phyloP scores from a whole-genome alignment of 495 filamentous ascomycete species.

The Penicillium atrosanguineum region DNA sequence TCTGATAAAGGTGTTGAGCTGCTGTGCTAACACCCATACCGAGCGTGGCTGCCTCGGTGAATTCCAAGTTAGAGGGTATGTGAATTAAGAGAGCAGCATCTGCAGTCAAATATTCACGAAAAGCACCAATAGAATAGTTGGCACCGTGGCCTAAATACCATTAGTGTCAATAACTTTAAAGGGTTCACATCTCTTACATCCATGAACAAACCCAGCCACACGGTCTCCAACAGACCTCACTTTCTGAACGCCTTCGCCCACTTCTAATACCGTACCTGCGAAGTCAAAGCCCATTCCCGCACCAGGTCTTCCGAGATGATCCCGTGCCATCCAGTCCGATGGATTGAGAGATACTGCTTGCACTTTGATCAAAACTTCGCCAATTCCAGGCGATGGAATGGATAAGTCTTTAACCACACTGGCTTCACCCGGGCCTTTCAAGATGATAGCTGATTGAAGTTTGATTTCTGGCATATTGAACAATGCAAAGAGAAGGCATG shows the following conservation, averaged over 20 bases:
- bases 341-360: slow-evolving; percentile 9
- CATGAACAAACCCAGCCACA: slow-evolving; percentile 2
- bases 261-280: slow-evolving; percentile 2
- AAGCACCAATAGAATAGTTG: background rate
- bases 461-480: background rate
- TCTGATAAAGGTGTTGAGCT: slow-evolving; percentile 1
- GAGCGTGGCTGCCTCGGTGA: background rate
- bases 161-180: background rate
- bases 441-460: slow-evolving; percentile 3
- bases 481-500: background rate
- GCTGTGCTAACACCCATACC: slow-evolving; percentile 7
- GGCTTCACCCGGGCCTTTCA: slow-evolving; percentile 1
- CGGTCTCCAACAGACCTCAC: background rate
- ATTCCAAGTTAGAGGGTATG: background rate
- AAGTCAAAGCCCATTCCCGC: slow-evolving; percentile 3
- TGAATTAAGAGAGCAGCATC: background rate
- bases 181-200: background rate
- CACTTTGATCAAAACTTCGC: background rate
- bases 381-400: slow-evolving; percentile 2
- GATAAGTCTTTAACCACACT: background rate
- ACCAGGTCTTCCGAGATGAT: slow-evolving; percentile 1
- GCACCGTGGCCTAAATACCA: background rate
- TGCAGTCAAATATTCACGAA: background rate
- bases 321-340: slow-evolving; percentile 1
- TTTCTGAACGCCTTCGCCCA: background rate